phyloP scores from a whole-genome alignment of 2,329 filamentous ascomycete species.

The Penicillium concentricum region DNA sequence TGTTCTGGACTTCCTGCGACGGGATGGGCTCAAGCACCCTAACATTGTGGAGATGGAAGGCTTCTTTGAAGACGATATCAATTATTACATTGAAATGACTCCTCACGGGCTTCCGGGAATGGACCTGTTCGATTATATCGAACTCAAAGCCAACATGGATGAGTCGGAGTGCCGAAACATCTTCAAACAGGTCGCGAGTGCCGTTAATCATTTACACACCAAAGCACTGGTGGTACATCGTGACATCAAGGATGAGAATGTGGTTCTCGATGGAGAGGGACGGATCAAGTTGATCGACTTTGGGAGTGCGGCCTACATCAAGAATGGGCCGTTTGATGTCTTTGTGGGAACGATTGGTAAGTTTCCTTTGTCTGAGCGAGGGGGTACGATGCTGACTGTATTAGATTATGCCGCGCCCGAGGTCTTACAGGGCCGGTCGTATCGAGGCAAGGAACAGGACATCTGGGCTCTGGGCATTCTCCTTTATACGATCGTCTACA shows the following conservation, averaged over 20 bases:
- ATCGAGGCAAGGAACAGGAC: slow-evolving; percentile 94
- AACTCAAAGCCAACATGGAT: slow-evolving; percentile 93
- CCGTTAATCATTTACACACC: slow-evolving; percentile 86
- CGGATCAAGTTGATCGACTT: slow-evolving; percentile 98
- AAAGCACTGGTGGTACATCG: slow-evolving; percentile 91
- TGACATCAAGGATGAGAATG: slow-evolving; percentile 98
- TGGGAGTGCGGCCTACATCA: slow-evolving; percentile 96
- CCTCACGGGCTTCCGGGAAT: slow-evolving; percentile 94
- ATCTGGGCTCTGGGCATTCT: slow-evolving; percentile 97
- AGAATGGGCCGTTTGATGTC: slow-evolving; percentile 96
- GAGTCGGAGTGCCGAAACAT: slow-evolving; percentile 92
- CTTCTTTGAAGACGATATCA: slow-evolving; percentile 65
- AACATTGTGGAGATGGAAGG: slow-evolving; percentile 70
- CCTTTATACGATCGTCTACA: slow-evolving; percentile 98
- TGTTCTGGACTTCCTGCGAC: slow-evolving; percentile 86
- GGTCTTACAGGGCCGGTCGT: slow-evolving; percentile 86
- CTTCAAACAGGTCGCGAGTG: slow-evolving; percentile 87
- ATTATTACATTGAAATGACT: slow-evolving; percentile 98
- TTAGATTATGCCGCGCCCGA: slow-evolving; percentile 97
- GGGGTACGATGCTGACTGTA: neutral
- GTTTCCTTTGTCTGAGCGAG: slow-evolving; percentile 31
- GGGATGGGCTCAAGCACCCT: slow-evolving; percentile 63
- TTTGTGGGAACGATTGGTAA: slow-evolving; percentile 97
- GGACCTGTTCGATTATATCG: slow-evolving; percentile 99
- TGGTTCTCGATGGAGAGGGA: slow-evolving; percentile 91